Conservation (phyloP, 2,329 filamentous ascomycete genomes). For the Neonectria coccinea region DNA sequence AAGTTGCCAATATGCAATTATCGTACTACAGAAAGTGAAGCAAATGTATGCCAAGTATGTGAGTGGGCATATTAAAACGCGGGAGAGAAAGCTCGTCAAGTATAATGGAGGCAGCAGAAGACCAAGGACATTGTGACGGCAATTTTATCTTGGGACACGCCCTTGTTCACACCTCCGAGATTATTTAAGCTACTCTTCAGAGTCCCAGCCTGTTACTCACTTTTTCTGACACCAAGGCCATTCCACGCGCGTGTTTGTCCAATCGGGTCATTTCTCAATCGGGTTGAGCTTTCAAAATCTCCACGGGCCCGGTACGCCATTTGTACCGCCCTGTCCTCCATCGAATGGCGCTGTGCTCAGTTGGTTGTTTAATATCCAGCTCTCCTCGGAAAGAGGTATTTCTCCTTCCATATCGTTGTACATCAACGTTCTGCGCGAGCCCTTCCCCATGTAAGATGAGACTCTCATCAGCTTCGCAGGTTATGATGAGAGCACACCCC, state of each 20-base stretch:
- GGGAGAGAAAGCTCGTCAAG: not conserved
- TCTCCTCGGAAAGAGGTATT: conserved; percentile 28
- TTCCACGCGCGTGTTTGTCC: not conserved
- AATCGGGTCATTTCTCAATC: conserved; percentile 18
- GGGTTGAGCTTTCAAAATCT: conserved; percentile 26
- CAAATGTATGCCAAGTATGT: not conserved
- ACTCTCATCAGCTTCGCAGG: conserved; percentile 27
- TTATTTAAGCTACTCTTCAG: not conserved
- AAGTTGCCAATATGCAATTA: not conserved
- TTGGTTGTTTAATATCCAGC: conserved; percentile 26
- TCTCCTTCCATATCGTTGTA: conserved; percentile 33
- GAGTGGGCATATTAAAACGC: not conserved
- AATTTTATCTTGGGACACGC: not conserved
- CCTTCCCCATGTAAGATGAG: conserved; percentile 30
- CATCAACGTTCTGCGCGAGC: conserved; percentile 28
- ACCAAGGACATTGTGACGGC: not conserved
- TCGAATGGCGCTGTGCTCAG: conserved; percentile 22
- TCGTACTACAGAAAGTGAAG: not conserved
- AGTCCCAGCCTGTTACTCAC: not conserved
- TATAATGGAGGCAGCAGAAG: not conserved
- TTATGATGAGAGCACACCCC: conserved; percentile 32
- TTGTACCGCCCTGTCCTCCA: conserved; percentile 16
- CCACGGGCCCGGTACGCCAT: conserved; percentile 25
- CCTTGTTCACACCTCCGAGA: not conserved
- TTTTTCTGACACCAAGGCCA: not conserved